These are phyloP conservation scores for Candida hungchunana DNA, from an alignment of 805 yeast species.

Conservation along the genomic window DNA sequence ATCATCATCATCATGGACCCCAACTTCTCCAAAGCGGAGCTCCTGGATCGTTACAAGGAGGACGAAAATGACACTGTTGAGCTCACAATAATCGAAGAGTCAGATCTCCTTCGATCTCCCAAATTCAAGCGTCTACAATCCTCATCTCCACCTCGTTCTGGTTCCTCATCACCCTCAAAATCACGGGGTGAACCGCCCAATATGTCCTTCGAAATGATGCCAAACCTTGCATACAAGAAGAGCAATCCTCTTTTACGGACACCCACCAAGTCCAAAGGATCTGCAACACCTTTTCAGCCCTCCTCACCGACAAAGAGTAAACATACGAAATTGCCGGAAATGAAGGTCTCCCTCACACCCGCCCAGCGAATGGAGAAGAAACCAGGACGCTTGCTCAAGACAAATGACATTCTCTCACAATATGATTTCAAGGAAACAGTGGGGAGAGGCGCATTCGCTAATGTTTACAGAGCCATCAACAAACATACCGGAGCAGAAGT, in stretches of 20 bases:
- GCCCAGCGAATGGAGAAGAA: conserved; percentile 47
- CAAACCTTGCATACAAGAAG: conserved; percentile 18
- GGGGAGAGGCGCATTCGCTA: conserved; percentile 91
- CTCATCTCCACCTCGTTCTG: conserved; percentile 23
- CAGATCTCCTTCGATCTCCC: conserved; percentile 26
- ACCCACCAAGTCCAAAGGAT: conserved; percentile 20
- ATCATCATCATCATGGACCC: conserved; percentile 18
- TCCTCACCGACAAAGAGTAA: conserved; percentile 17
- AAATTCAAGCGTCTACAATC: conserved; percentile 24
- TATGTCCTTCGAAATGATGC: conserved; percentile 18
- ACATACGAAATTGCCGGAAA: conserved; percentile 7
- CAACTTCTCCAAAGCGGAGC: conserved; percentile 15
- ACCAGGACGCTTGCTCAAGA: conserved; percentile 28
- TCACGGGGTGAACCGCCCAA: conserved; percentile 4
- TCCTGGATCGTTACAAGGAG: conserved; percentile 25
- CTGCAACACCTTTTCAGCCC: conserved; percentile 14
- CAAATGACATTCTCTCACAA: conserved; percentile 30
- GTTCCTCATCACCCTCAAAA: conserved; percentile 22
- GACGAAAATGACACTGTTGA: conserved; percentile 22
- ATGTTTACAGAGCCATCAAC: conserved; percentile 74
- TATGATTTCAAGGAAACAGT: conserved; percentile 56
- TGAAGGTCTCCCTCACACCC: conserved; percentile 36
- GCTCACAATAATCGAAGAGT: conserved; percentile 24
- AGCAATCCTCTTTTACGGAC: conserved; percentile 18
- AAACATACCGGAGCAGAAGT: conserved; percentile 60